Percentiles rank a stretch among this genome's conserved stretches.
Evolutionary conservation across 352 stramenopile genomes (phyloP).

Genomic region (Phytopythium cucurbitacearum): DNA sequence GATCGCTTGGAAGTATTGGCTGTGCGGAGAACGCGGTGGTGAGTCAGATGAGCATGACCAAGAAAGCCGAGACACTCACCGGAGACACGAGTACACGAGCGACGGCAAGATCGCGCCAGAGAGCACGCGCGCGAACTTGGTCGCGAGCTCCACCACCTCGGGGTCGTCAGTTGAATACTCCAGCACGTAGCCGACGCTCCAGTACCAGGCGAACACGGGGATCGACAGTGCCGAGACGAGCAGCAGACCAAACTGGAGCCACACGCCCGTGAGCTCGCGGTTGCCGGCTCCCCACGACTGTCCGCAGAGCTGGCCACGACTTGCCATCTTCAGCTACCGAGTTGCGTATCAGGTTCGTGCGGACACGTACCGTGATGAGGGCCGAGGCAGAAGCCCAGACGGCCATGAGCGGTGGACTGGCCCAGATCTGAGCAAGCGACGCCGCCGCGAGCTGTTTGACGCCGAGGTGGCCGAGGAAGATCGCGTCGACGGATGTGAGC

Average conservation of each 20-base stretch:
- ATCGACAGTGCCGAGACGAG: slow-evolving; percentile 51
- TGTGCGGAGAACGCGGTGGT: slow-evolving; percentile 6
- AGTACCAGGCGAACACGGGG: slow-evolving; percentile 68
- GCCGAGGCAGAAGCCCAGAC: slow-evolving; percentile 59
- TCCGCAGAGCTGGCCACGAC: slow-evolving; percentile 39
- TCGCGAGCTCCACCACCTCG: slow-evolving; percentile 49
- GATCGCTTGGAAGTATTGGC: slow-evolving; percentile 71
- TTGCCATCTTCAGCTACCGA: neutral
- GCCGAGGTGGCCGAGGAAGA: slow-evolving; percentile 79
- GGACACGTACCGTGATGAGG: slow-evolving; percentile 46
- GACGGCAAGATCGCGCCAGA: slow-evolving; percentile 54
- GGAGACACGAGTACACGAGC: slow-evolving; percentile 60
- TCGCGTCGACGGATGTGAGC: slow-evolving; percentile 65
- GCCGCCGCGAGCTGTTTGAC: slow-evolving; percentile 60
- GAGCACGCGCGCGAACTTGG: slow-evolving; percentile 55
- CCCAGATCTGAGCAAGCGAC: slow-evolving; percentile 72
- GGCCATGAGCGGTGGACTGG: slow-evolving; percentile 52
- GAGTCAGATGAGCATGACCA: neutral
- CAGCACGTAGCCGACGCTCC: slow-evolving; percentile 54
- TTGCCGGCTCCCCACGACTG: slow-evolving; percentile 70
- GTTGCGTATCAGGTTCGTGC: neutral
- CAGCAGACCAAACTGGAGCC: slow-evolving; percentile 64
- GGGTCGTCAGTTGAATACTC: slow-evolving; percentile 58
- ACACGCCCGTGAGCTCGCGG: slow-evolving; percentile 63
- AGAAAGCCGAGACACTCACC: slow-evolving; percentile 16